Percentiles rank a stretch among this genome's conserved stretches.
These are phyloP conservation scores for Aristolochia contorta DNA, from an alignment of 164 flowering plant genomes.

Conservation along the genomic window DNA sequence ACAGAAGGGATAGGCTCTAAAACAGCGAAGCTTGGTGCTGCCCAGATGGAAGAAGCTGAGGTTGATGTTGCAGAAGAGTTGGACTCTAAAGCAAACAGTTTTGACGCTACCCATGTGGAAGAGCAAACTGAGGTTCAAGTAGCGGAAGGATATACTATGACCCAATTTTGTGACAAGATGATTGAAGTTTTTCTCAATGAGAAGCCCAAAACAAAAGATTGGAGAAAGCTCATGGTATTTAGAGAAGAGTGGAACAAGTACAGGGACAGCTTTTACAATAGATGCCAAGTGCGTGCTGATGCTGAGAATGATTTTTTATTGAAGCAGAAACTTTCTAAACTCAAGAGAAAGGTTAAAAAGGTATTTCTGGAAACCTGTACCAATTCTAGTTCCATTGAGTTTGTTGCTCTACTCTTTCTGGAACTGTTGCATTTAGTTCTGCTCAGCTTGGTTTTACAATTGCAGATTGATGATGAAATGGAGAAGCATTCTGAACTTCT, in stretches of 20 bases:
- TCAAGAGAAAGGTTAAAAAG: slow-evolving; percentile 63
- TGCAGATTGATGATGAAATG: slow-evolving; percentile 93
- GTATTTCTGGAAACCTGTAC: slow-evolving; percentile 20
- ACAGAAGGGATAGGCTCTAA: neutral
- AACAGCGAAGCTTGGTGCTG: neutral
- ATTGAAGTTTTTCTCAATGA: slow-evolving; percentile 73
- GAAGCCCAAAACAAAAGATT: slow-evolving; percentile 68
- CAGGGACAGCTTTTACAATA: slow-evolving; percentile 52
- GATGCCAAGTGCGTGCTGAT: slow-evolving; percentile 51
- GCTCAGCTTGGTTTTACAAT: slow-evolving; percentile 12
- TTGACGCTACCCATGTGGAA: slow-evolving; percentile 27
- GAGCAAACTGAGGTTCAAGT: slow-evolving; percentile 53
- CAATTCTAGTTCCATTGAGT: no score
- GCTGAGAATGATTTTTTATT: slow-evolving; percentile 42
- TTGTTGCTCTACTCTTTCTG: neutral
- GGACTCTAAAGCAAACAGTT: slow-evolving; percentile 27
- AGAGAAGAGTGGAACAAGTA: slow-evolving; percentile 90
- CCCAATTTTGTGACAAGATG: slow-evolving; percentile 83
- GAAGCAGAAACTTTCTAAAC: slow-evolving; percentile 40
- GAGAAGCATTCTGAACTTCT: slow-evolving; percentile 63
- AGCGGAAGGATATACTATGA: slow-evolving; percentile 62
- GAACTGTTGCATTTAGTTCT: neutral
- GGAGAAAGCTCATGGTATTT: slow-evolving; percentile 73
- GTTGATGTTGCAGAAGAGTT: neutral
- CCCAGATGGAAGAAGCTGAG: neutral